phyloP scores from a whole-genome alignment of 2,329 filamentous ascomycete genomes.

The Colletotrichum magnum region DNA sequence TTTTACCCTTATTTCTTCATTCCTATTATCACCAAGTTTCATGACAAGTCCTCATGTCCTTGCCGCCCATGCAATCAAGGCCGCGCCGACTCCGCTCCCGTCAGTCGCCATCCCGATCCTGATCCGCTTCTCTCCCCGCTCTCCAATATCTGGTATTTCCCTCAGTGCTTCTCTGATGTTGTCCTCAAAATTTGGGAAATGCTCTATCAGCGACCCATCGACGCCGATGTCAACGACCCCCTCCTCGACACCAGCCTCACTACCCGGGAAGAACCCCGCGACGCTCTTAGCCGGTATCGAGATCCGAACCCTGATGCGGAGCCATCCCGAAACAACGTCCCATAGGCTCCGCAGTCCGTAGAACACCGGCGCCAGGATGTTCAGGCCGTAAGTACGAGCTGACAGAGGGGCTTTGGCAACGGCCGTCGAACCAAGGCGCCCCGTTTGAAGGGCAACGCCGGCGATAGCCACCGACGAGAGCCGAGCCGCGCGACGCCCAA shows the following conservation, averaged over 20 bases:
- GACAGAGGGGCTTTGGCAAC: not conserved
- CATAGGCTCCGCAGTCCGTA: constrained; percentile 22
- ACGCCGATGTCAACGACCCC: constrained; percentile 76
- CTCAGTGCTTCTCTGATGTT: constrained; percentile 75
- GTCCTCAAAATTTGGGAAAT: constrained; percentile 78
- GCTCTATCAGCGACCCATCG: constrained; percentile 80
- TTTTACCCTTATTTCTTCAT: not conserved
- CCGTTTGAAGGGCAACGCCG: constrained; percentile 44
- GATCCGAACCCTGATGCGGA: constrained; percentile 3
- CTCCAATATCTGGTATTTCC: constrained; percentile 73
- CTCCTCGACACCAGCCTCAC: constrained; percentile 44
- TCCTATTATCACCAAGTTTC: not conserved
- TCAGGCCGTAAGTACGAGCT: not conserved
- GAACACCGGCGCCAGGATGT: constrained; percentile 10
- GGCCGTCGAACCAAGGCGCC: constrained; percentile 15
- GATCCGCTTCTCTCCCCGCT: constrained; percentile 73
- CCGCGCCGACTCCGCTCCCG: constrained; percentile 79
- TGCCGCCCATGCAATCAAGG: constrained; percentile 70
- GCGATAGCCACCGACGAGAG: constrained; percentile 44
- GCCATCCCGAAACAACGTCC: constrained; percentile 15
- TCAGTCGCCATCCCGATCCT: constrained; percentile 81
- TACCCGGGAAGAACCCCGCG: not conserved
- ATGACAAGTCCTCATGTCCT: not conserved
- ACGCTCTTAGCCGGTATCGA: not conserved
- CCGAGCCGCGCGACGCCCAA: constrained; percentile 43